Conservation (phyloP, 2,329 filamentous ascomycete genomes). For the Neofusicoccum laricinum region DNA sequence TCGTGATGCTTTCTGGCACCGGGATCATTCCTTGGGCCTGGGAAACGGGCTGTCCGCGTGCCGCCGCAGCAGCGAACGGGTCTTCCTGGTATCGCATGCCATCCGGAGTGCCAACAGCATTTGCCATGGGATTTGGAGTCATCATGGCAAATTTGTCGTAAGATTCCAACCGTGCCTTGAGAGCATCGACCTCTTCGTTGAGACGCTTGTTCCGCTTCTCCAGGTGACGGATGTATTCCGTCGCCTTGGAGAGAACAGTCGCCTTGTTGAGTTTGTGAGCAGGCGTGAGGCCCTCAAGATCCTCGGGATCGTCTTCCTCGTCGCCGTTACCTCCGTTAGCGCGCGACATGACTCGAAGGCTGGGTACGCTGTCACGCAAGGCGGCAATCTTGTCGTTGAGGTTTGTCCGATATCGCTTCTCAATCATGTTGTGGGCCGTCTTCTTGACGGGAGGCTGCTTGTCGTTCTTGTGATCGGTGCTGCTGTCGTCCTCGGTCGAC, state of each 20-base stretch:
- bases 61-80: conserved; percentile 27
- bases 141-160: conserved; percentile 69
- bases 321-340: conserved; percentile 56
- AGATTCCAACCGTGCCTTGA: conserved; percentile 69
- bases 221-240: conserved; percentile 90
- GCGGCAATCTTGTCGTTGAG: conserved; percentile 96
- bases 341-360: conserved; percentile 75
- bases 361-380: conserved; percentile 86
- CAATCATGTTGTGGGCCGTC: conserved; percentile 96
- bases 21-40: conserved; percentile 39
- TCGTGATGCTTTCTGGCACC: conserved; percentile 41
- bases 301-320: conserved; percentile 77
- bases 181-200: conserved; percentile 72
- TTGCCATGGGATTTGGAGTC: conserved; percentile 35
- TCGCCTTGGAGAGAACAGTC: conserved; percentile 93
- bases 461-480: conserved; percentile 51
- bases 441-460: conserved; percentile 68
- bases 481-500: conserved; percentile 55
- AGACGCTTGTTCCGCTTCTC: conserved; percentile 86
- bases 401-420: conserved; percentile 94
- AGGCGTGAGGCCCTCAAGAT: conserved; percentile 65
- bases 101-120: conserved; percentile 32
- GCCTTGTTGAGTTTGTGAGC: conserved; percentile 97
- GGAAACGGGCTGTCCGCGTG: conserved; percentile 22
- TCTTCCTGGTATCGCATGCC: conserved; percentile 36